phyloP scores from a whole-genome alignment of 1,139 yeast species.

The Yamadazyma taylorii region DNA sequence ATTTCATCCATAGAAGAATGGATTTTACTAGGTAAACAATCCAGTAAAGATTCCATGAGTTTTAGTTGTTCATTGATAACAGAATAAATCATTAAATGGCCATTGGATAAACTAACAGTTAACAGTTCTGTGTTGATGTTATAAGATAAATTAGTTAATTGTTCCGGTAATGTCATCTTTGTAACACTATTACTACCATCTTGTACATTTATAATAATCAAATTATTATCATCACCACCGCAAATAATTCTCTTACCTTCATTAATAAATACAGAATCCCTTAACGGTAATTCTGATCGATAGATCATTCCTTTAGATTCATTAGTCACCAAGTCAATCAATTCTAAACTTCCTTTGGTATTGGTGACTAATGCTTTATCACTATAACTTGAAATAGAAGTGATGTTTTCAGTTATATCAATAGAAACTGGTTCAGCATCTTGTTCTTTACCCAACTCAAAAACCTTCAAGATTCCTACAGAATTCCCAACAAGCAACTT shows the following conservation, averaged over 20 bases:
- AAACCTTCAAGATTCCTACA: conserved; percentile 52
- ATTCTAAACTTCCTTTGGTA: conserved; percentile 37
- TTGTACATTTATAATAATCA: conserved; percentile 52
- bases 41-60: conserved; percentile 41
- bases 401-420: conserved; percentile 48
- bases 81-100: conserved; percentile 64
- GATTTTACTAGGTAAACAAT: conserved; percentile 36
- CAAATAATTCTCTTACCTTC: conserved; percentile 68
- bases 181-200: conserved; percentile 20
- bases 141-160: conserved; percentile 60
- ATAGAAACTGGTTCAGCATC: conserved; percentile 49
- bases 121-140: conserved; percentile 59
- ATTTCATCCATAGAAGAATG: conserved; percentile 38
- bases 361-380: conserved; percentile 28
- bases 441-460: conserved; percentile 29
- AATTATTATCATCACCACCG: conserved; percentile 76
- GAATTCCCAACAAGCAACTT: conserved; percentile 52
- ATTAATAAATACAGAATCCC: conserved; percentile 66
- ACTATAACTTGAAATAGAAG: conserved; percentile 28
- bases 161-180: conserved; percentile 47
- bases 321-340: conserved; percentile 22
- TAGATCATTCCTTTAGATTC: conserved; percentile 29
- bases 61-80: conserved; percentile 45
- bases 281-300: conserved; percentile 60
- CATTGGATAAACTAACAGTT: conserved; percentile 61